Evolutionary conservation across 768 basidiomycete genomes (phyloP), one percentile per base, ranked within the genome.

Genomic region (Antrodiella citrinella): DNA sequence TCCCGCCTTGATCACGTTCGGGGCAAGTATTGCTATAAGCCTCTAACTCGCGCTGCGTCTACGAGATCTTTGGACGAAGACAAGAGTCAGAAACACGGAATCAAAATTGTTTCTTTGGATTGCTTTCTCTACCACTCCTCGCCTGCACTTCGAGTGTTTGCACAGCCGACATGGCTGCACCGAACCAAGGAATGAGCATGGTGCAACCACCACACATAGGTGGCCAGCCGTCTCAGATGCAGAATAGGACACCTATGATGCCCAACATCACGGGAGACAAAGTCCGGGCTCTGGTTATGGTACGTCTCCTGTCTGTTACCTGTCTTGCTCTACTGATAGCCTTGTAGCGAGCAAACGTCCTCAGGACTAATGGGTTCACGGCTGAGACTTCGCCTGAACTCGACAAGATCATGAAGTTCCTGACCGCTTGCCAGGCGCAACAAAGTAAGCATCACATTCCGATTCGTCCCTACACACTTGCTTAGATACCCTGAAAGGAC

Each of bases 331-430:
- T n/a, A n/a, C n/a, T n/a, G n/a, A n/a, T 35, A 15, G 7, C 15
- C 42, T 18, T 38, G 58, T 64, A 80, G 72, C 74, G 75, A 22
- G 67, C 70, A n/a, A 66, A 69, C 25, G 48, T 60, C 35, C 70
- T 80, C 25, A 71, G 67, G 38, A 58, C 58, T n/a, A 62, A 68
- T 35, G 78, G 78, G 11, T 64, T 62, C 51, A 73, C 76, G 10
- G 63, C 70, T n/a, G 72, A 77, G 44, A 70, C 68, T 2, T 69
- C 65, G 7, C 62, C 55, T 20, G 78, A 80, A 49, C 65, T 78
- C 20, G 69, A 64, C 4, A 65, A 59, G 50, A 63, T 79, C 43
- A 55, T 70, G 45, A 63, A 66, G 22, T 63, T 72, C 54, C 57
- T 81, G 35, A 57, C 61, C 41, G 21, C 21, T 5, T 43, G 21